Evolutionary conservation across 2,329 filamentous ascomycete genomes (phyloP), one percentile per base, ranked within the genome.

Genomic region (Chaetoscypha palmicola): DNA sequence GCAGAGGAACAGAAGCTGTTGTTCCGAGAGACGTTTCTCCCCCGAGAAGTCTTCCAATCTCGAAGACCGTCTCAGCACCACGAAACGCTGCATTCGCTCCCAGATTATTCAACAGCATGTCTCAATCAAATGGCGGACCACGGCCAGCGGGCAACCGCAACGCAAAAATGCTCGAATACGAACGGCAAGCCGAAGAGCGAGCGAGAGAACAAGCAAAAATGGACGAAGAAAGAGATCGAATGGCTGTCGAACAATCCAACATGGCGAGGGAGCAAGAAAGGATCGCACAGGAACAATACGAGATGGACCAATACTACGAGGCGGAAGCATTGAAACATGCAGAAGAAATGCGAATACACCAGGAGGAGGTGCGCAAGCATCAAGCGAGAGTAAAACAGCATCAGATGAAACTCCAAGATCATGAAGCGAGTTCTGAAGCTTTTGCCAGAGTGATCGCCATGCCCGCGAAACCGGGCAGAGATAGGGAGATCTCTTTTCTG

Each of bases 381-480:
- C 56, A 61, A 45, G 51, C 46, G 26, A 36, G 48, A 39, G 45
- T 51, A 41, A 46, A 43, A 38, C 45, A 45, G 16, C 50, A 50
- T 36, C 33, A 48, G 35, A 36, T 43, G 38, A 45, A 35, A 41
- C 36, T 52, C 30, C 28, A 41, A 43, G 47, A 59, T 37, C 58
- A 61, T 38, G 57, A 60, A 38, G 57, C 57, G 7, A 56, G 51
- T 14, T 50, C 53, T 23, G 57, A 59, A 46, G 56, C 56, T 3
- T 61, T 61, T 38, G 58, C 58, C 8, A 60, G 57, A 45, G 57
- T 61, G 5, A 59, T 61, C 19, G 58, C 58, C 20, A 59, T 58
- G 56, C 58, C 58, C 8, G 55, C 53, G 2, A 61, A 53, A 41
- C 48, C 51, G 28, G 50, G 45, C 5, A 40, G 54, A 41, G 49